A percentile compares a stretch with the other conserved stretches of the same genome.
phyloP scores from a whole-genome alignment of 2,329 filamentous ascomycete species.

The Diplodia mutila region DNA sequence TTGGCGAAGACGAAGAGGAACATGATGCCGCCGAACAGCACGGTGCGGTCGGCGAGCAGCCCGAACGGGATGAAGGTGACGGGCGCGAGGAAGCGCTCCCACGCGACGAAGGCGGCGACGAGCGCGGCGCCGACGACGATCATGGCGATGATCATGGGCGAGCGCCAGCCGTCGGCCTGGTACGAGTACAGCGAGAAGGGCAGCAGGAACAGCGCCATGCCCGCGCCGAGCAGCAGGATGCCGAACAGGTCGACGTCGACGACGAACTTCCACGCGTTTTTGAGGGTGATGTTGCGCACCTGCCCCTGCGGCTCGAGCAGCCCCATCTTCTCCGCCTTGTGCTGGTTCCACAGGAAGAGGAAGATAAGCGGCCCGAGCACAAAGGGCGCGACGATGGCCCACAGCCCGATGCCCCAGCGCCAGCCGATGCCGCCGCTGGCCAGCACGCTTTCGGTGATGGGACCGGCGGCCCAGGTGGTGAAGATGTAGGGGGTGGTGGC shows the following conservation, averaged over 20 bases:
- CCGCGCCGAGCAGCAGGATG: constrained; percentile 56
- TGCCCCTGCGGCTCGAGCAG: not conserved
- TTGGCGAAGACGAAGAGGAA: constrained; percentile 29
- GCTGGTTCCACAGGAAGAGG: constrained; percentile 61
- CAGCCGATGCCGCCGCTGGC: constrained; percentile 55
- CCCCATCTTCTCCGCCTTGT: constrained; percentile 55
- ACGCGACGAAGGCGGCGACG: constrained; percentile 45
- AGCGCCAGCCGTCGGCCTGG: constrained; percentile 42
- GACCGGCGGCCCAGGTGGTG: constrained; percentile 38
- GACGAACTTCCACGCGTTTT: not conserved
- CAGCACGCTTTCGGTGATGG: constrained; percentile 45
- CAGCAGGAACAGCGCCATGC: constrained; percentile 65
- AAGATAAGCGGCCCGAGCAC: constrained; percentile 64
- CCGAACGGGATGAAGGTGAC: constrained; percentile 50
- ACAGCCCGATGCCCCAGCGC: constrained; percentile 71
- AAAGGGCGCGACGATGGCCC: constrained; percentile 65
- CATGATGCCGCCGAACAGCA: constrained; percentile 61
- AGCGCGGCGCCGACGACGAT: constrained; percentile 43
- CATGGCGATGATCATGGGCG: constrained; percentile 45
- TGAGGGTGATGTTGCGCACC: constrained; percentile 7
- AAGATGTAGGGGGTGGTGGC: constrained; percentile 39
- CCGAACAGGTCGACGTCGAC: not conserved
- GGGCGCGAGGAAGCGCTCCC: constrained; percentile 43
- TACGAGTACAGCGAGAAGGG: constrained; percentile 55
- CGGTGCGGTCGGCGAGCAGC: constrained; percentile 54